A percentile compares a stretch with the other conserved stretches of the same genome.
These are phyloP conservation scores for Camillea tinctor DNA, from an alignment of 2,329 filamentous ascomycete genomes.

Conservation along the genomic window DNA sequence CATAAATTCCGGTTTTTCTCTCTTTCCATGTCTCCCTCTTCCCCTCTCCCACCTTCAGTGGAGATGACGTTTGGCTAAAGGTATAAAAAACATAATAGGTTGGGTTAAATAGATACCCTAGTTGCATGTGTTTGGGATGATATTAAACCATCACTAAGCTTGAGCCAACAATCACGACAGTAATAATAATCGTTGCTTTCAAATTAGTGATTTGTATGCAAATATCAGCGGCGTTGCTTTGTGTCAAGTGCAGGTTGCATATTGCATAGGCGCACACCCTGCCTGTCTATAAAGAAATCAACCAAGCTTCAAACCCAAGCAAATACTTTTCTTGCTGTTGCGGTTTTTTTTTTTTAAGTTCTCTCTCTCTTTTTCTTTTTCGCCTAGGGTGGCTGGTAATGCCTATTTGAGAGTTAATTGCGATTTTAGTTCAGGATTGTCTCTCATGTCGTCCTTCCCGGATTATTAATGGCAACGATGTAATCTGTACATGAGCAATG, in stretches of 20 bases:
- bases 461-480: background rate
- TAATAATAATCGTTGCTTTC: background rate
- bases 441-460: background rate
- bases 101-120: too few species aligned
- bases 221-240: background rate
- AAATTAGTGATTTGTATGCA: background rate
- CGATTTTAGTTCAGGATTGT: background rate
- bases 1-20: background rate
- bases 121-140: too few species aligned
- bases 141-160: background rate
- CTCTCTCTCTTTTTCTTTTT: background rate
- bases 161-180: background rate
- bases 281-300: background rate
- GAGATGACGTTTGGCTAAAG: background rate
- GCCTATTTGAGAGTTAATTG: background rate
- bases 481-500: too few species aligned
- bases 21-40: too few species aligned
- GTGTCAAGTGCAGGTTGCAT: background rate
- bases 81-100: background rate
- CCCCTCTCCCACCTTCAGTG: background rate
- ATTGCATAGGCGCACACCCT: background rate
- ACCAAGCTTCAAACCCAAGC: background rate
- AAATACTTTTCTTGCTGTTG: background rate
- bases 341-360: too few species aligned
- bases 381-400: background rate